Evolutionary conservation across 225 moss, liverwort and hornwort genomes (phyloP), one percentile per base, ranked within the genome.

Genomic region (Asterella californica): DNA sequence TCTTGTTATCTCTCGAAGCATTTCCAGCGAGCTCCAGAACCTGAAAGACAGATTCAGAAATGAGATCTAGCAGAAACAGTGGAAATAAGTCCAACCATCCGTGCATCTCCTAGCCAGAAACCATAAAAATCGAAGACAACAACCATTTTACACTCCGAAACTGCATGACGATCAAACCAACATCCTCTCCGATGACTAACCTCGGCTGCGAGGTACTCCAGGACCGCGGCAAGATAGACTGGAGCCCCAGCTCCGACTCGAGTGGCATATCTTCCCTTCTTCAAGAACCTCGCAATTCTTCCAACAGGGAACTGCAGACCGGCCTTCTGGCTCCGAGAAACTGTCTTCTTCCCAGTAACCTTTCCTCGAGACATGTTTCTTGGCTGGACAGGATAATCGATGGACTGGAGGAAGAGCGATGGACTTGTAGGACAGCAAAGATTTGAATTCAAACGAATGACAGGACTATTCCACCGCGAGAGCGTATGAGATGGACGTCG

Each of bases 1-100:
- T 83, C 83, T 79, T 83, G 62, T 83, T 83, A 29, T 83, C 75
- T 21, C 79, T 65, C n/a, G 83, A 83, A 0, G 83, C 83, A 62
- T 83, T 83, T 59, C 79, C 76, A 0, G 83, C 79, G 1, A 83
- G 83, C 76, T 83, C 83, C 0, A 83, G 50, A 34, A 83, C 38
- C 79, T 83, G 52, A 42, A 48, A 24, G 27, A 64, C 27, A 64
- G 4, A 2, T 12, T 29, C 21, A 27, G 29, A n/a, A n/a, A n/a
- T n/a, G n/a, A n/a, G n/a, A n/a, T n/a, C n/a, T n/a, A n/a, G n/a
- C n/a, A n/a, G n/a, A n/a, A n/a, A n/a, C n/a, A n/a, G n/a, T n/a
- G n/a, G n/a, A n/a, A n/a, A n/a, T n/a, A n/a, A n/a, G n/a, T n/a
- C n/a, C n/a, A n/a, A n/a, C n/a, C n/a, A n/a, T n/a, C n/a, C n/a